Base-by-base conservation (phyloP, 148 eudicot species). In the Oxyria digyna region DNA sequence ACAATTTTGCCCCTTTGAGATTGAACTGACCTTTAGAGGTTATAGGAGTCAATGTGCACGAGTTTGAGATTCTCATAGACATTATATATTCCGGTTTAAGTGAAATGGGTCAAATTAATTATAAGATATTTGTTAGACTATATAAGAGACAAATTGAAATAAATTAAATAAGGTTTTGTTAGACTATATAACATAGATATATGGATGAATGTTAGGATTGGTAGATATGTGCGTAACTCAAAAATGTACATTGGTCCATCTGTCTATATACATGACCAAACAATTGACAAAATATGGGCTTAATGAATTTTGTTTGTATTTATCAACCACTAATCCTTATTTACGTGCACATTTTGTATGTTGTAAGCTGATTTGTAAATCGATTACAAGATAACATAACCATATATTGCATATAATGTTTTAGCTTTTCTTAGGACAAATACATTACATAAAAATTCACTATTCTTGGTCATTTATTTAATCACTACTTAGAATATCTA, bases 1-100 rank as follows among this genome's bases (percentile, higher is more conserved):
- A 59, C 37, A 5, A 15, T 29, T 59, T 59, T 59, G 65, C 65
- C 65, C 65, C 65, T 59, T 59, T 31, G 65, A 59, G 38, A 29
- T 31, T 10, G 4, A 54, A 54, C 18, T 59, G 65, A 59, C 65
- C 35, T 59, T 31, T 59, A 27, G 37, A 29, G 65, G 14, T 59
- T 59, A 10, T 29, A 59, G 20, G 38, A 29, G 65, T 57, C 64
- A 29, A 15, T 31, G 4, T 27, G 9, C 20, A 59, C 65, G 38
- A 59, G 35, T 29, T 31, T 31, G 35, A 59, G 65, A 59, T 59
- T 59, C 65, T 29, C 65, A 15, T 24, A 24, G 9, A 54, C 1
- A 55, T 55, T 26, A 55, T 55, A 55, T 55, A 20, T 52, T 21
- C 0, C 0, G 3, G 7, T 13, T 31, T 59, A 27, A 27, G 7